These are phyloP conservation scores for Suillus fuscotomentosus DNA, from an alignment of 768 basidiomycete species.

Conservation along the genomic window DNA sequence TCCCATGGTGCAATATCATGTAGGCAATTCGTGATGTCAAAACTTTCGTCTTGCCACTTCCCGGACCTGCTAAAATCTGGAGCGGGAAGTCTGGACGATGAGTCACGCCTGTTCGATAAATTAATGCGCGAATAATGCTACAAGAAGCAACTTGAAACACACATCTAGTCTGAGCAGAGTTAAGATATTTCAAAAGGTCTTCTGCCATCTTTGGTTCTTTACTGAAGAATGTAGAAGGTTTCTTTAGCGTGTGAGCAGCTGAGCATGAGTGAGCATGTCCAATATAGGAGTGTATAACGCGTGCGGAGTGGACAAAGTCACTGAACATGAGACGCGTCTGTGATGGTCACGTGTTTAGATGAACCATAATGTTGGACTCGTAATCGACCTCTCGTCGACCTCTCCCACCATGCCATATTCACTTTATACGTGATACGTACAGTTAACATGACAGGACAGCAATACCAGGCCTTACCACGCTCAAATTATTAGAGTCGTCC, in stretches of 20 bases:
- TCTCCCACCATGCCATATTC: neutral
- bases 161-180: slow-evolving; percentile 12
- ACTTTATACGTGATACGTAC: neutral
- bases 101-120: slow-evolving; percentile 53
- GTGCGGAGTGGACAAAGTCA: neutral
- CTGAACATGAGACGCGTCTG: slow-evolving; percentile 4
- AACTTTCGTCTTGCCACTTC: slow-evolving; percentile 75
- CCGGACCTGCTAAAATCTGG: slow-evolving; percentile 82
- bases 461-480: neutral
- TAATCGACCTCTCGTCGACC: neutral
- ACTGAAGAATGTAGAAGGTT: too few species aligned
- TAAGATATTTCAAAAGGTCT: slow-evolving; percentile 7
- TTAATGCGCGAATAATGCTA: neutral
- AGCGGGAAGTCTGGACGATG: slow-evolving; percentile 61
- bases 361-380: neutral
- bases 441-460: neutral
- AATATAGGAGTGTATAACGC: neutral
- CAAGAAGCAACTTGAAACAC: neutral
- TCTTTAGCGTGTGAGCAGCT: neutral
- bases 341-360: slow-evolving; percentile 1
- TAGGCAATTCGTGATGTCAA: slow-evolving; percentile 68
- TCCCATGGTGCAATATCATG: slow-evolving; percentile 51
- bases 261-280: neutral
- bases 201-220: neutral
- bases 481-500: neutral